Conservation (phyloP, 331 rosid species). For the Pyrus hybrid region DNA sequence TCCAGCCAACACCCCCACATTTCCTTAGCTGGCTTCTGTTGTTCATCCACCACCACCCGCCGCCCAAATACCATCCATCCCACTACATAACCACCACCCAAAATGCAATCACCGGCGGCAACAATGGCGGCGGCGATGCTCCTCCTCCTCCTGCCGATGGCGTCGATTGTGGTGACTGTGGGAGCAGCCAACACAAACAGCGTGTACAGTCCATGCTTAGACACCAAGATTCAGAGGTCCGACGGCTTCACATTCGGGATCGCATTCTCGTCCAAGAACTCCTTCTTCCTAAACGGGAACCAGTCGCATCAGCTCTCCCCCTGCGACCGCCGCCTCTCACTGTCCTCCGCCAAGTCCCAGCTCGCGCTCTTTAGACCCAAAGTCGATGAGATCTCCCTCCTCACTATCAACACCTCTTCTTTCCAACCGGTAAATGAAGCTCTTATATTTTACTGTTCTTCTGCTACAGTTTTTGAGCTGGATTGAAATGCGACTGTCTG, state of each 20-base stretch:
- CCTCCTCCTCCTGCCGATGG: conserved; percentile 11
- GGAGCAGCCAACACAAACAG: conserved; percentile 35
- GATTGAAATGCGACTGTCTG: neutral
- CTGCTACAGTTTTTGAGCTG: neutral
- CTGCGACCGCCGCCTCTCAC: conserved; percentile 55
- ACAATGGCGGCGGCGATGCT: neutral
- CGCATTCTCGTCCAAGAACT: conserved; percentile 42
- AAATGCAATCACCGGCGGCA: conserved; percentile 7
- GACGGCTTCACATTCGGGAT: conserved; percentile 70
- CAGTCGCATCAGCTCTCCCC: conserved; percentile 63
- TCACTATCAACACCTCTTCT: conserved; percentile 43
- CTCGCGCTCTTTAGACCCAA: conserved; percentile 57
- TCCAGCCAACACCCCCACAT: neutral
- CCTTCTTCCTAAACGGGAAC: conserved; percentile 31
- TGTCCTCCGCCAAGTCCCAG: conserved; percentile 39
- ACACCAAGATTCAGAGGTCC: conserved; percentile 58
- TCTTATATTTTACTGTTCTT: neutral
- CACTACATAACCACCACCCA: neutral
- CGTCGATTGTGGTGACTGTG: neutral
- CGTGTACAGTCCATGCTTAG: conserved; percentile 53
- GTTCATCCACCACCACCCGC: neutral
- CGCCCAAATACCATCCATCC: neutral
- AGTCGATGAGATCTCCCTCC: conserved; percentile 74
- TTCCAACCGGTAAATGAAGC: conserved; percentile 50
- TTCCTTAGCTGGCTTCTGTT: neutral